Evolutionary conservation across 2,329 filamentous ascomycete species (phyloP).

Genomic region (Colletotrichum camelliae): DNA sequence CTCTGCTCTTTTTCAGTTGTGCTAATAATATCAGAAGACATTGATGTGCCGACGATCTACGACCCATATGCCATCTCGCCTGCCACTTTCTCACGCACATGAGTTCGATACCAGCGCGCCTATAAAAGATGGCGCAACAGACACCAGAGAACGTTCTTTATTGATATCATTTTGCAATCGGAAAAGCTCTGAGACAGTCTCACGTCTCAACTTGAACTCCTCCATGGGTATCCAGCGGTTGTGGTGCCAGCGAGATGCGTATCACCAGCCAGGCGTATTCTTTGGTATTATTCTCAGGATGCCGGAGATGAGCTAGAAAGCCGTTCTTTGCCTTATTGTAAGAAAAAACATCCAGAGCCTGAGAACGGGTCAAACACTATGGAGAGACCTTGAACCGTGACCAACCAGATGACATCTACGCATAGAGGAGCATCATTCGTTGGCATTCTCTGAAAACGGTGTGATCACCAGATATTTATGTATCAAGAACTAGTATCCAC

Average conservation of each 20-base stretch:
- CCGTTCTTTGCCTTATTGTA: rapidly evolving
- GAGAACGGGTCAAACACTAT: neutral
- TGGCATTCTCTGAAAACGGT: no score
- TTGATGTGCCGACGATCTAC: neutral
- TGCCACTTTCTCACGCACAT: neutral
- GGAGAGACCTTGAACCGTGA: neutral
- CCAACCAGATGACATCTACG: neutral
- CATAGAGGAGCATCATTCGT: no score
- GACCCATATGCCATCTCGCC: rapidly evolving
- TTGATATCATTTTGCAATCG: neutral
- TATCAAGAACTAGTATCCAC: no score
- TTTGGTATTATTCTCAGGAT: rapidly evolving
- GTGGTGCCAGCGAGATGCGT: neutral
- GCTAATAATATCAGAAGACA: neutral
- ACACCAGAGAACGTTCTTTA: neutral
- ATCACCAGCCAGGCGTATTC: neutral
- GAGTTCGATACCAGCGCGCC: neutral
- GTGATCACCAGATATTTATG: no score
- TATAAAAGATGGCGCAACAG: neutral
- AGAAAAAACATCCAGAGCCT: neutral
- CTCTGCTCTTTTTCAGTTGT: rapidly evolving
- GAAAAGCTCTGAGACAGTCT: neutral
- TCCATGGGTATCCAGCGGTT: neutral
- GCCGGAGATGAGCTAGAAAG: neutral
- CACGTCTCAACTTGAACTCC: neutral